Percentiles rank a stretch among this genome's conserved stretches.
These are phyloP conservation scores for Myxozyma vanderwaltii DNA, from an alignment of 805 yeast species.

Conservation along the genomic window DNA sequence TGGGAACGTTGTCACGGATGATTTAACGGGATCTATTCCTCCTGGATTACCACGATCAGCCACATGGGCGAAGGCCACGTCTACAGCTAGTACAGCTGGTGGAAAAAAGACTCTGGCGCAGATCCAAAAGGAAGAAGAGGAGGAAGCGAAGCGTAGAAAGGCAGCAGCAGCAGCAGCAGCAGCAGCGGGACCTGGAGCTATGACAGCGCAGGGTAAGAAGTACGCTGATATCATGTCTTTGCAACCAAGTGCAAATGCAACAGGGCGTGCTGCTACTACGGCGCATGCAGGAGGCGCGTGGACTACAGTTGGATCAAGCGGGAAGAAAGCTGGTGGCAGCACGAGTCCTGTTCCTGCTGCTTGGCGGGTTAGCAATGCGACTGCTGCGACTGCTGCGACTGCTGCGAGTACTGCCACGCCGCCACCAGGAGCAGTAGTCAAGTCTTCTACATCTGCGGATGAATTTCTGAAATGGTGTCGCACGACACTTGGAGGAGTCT, in stretches of 20 bases:
- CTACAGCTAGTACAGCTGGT: slow-evolving; percentile 29
- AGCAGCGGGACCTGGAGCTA: slow-evolving; percentile 18
- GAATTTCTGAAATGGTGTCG: slow-evolving; percentile 49
- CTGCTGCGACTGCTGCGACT: neutral
- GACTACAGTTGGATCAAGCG: slow-evolving; percentile 61
- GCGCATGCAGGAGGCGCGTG: slow-evolving; percentile 34
- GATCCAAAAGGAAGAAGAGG: slow-evolving; percentile 46
- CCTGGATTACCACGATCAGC: slow-evolving; percentile 37
- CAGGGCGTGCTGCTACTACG: slow-evolving; percentile 20
- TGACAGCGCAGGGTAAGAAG: slow-evolving; percentile 19
- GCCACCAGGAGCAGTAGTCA: slow-evolving; percentile 13
- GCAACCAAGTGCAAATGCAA: neutral
- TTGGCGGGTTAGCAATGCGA: neutral
- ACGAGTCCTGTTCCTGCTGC: slow-evolving; percentile 5
- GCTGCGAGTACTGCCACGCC: slow-evolving; percentile 1
- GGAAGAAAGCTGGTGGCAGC: slow-evolving; percentile 50
- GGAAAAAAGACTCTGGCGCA: slow-evolving; percentile 43
- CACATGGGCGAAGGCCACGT: slow-evolving; percentile 36
- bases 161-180: slow-evolving; percentile 26
- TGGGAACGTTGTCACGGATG: slow-evolving; percentile 14
- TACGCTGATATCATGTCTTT: slow-evolving; percentile 27
- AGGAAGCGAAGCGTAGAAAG: slow-evolving; percentile 33
- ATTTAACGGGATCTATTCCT: slow-evolving; percentile 21
- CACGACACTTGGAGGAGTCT: slow-evolving; percentile 51
- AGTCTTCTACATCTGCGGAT: slow-evolving; percentile 36